A percentile compares a stretch with the other conserved stretches of the same genome.
Evolutionary conservation across 2,329 filamentous ascomycete genomes (phyloP).

Genomic region (Cytospora piceicola): DNA sequence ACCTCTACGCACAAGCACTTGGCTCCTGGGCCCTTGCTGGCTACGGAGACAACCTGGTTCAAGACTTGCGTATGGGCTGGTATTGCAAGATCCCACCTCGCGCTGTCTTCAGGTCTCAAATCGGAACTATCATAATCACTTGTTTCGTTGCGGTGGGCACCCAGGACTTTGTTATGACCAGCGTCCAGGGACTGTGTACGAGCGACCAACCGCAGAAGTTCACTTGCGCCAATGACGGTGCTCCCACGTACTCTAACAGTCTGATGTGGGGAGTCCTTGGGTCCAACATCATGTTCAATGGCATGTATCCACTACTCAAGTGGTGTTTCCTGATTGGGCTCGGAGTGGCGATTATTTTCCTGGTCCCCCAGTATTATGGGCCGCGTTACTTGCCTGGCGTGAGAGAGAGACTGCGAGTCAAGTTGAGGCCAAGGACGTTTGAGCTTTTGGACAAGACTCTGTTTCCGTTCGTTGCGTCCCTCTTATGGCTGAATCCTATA

Average conservation of each 20-base stretch:
- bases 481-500: constrained; percentile 48
- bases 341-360: constrained; percentile 43
- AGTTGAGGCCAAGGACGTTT: constrained; percentile 40
- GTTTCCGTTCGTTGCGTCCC: constrained; percentile 44
- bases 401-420: constrained; percentile 38
- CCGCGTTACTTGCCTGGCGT: constrained; percentile 43
- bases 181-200: constrained; percentile 41
- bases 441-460: constrained; percentile 42
- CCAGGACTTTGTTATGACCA: constrained; percentile 47
- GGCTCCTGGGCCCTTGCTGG: constrained; percentile 48
- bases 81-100: constrained; percentile 48
- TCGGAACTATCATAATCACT: constrained; percentile 49
- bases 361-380: constrained; percentile 41
- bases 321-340: constrained; percentile 51
- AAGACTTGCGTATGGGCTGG: constrained; percentile 47
- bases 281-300: constrained; percentile 45
- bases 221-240: constrained; percentile 33
- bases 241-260: constrained; percentile 39
- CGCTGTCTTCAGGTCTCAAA: constrained; percentile 46
- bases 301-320: constrained; percentile 47
- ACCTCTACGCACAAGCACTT: constrained; percentile 46
- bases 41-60: constrained; percentile 39
- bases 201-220: constrained; percentile 36
- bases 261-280: constrained; percentile 45
- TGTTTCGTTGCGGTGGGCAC: constrained; percentile 47